phyloP scores from a whole-genome alignment of 2,329 filamentous ascomycete species.

The Phaeophleospora eucalypticola region DNA sequence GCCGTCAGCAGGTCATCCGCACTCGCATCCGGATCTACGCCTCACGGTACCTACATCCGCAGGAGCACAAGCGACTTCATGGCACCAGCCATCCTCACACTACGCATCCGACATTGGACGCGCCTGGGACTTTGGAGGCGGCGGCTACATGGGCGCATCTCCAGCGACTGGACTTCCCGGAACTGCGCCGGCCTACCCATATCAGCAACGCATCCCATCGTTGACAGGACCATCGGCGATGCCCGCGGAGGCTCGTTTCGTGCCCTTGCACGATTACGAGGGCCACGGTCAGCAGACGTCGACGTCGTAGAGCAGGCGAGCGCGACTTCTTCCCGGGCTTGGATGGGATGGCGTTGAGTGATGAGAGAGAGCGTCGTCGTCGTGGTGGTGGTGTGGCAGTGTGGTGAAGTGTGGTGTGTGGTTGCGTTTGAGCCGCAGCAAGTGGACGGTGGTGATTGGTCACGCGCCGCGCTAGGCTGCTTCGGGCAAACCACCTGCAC shows the following conservation, averaged over 20 bases:
- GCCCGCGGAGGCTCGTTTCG: conserved; percentile 29
- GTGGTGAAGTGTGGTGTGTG: conserved; percentile 14
- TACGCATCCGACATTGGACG: conserved; percentile 32
- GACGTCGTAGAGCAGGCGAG: conserved; percentile 15
- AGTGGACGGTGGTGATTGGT: conserved; percentile 14
- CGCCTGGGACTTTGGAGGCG: conserved; percentile 26
- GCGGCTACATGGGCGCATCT: conserved; percentile 24
- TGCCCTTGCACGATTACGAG: conserved; percentile 34
- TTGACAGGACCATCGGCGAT: conserved; percentile 26
- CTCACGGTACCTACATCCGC: conserved; percentile 29
- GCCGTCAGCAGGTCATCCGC: conserved; percentile 33
- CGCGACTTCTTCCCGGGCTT: too few species aligned
- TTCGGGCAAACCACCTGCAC: too few species aligned
- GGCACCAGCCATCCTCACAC: conserved; percentile 31
- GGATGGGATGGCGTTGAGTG: neutral
- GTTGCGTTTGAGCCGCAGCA: conserved; percentile 18
- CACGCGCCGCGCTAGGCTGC: conserved; percentile 17
- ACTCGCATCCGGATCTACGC: conserved; percentile 33
- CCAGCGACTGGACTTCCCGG: conserved; percentile 29
- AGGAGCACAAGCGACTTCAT: conserved; percentile 29
- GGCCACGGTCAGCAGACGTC: conserved; percentile 31
- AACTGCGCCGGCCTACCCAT: conserved; percentile 28
- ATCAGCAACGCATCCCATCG: conserved; percentile 27
- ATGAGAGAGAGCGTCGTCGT: too few species aligned
- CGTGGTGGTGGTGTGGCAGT: too few species aligned